Percentiles rank a stretch among this genome's conserved stretches.
Conservation (phyloP, 306 rosid genomes). For the Gynostemma pentaphyllum region DNA sequence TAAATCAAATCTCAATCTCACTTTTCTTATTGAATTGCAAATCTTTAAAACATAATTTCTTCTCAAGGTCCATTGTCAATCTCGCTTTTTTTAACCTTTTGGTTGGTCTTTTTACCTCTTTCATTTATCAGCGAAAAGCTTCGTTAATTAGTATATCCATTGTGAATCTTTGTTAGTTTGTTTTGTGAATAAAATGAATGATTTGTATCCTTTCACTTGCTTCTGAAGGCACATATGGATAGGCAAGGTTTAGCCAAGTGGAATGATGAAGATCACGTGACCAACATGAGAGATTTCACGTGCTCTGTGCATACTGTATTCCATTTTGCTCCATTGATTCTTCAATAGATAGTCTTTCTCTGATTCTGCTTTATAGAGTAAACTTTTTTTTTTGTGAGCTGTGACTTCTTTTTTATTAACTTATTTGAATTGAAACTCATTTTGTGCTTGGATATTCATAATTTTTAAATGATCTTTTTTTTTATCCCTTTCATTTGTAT, state of each 20-base stretch:
- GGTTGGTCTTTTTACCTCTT: no score
- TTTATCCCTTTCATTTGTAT: background rate
- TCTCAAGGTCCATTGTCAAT: no score
- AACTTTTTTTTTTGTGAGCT: background rate
- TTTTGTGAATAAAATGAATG: no score
- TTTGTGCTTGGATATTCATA: background rate
- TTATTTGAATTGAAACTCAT: background rate
- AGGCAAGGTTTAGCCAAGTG: conserved; percentile 1
- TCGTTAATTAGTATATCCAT: no score
- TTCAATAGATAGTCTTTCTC: background rate
- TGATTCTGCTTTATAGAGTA: no score
- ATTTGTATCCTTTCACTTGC: background rate
- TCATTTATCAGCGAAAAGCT: no score
- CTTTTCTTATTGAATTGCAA: no score
- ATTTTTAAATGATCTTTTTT: background rate
- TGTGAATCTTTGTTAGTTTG: no score
- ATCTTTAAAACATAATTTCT: no score
- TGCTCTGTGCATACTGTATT: background rate
- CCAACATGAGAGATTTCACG: background rate
- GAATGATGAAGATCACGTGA: background rate
- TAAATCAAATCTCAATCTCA: no score
- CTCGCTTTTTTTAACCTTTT: no score
- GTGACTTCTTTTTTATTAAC: background rate
- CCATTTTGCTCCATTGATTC: background rate
- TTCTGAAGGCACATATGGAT: conserved; percentile 1